Evolutionary conservation across 345 rosid genomes (phyloP).

Genomic region (Clarkia xantiana): DNA sequence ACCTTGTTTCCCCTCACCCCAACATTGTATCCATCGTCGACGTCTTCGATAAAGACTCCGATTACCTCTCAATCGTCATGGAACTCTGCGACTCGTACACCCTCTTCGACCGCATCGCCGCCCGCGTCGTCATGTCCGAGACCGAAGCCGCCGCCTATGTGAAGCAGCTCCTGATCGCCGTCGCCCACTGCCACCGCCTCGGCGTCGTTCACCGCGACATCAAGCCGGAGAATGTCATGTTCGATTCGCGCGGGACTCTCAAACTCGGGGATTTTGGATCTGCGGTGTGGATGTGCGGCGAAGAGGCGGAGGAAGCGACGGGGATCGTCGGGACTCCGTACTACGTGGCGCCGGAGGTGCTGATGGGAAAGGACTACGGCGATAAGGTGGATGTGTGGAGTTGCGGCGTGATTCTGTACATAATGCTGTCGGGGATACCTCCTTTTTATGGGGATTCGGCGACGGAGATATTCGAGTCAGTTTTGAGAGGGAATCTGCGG

Average conservation of each 20-base stretch:
- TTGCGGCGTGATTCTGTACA: slow-evolving; percentile 62
- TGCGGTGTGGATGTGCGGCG: slow-evolving; percentile 34
- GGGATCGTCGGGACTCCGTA: slow-evolving; percentile 90
- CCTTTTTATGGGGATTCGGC: slow-evolving; percentile 78
- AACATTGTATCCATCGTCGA: slow-evolving; percentile 44
- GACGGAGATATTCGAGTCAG: slow-evolving; percentile 53
- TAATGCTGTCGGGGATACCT: slow-evolving; percentile 65
- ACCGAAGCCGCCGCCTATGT: slow-evolving; percentile 29
- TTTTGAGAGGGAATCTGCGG: slow-evolving; percentile 59
- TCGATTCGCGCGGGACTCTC: slow-evolving; percentile 22
- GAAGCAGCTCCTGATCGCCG: slow-evolving; percentile 40
- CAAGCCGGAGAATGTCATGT: slow-evolving; percentile 57
- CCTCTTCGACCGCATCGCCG: slow-evolving; percentile 27
- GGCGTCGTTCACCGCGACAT: slow-evolving; percentile 67
- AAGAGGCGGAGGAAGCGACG: slow-evolving; percentile 11
- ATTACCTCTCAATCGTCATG: slow-evolving; percentile 34
- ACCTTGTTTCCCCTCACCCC: slow-evolving; percentile 48
- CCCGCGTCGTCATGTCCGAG: slow-evolving; percentile 24
- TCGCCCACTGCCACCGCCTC: slow-evolving; percentile 54
- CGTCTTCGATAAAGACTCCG: slow-evolving; percentile 28
- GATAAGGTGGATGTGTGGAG: slow-evolving; percentile 93
- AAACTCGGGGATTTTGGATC: slow-evolving; percentile 78
- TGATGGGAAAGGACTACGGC: slow-evolving; percentile 49
- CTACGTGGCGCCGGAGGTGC: slow-evolving; percentile 83
- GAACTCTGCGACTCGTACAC: slow-evolving; percentile 51